Evolutionary conservation across 2,329 filamentous ascomycete genomes (phyloP), one percentile per base, ranked within the genome.

Genomic region (Venturia nashicola): DNA sequence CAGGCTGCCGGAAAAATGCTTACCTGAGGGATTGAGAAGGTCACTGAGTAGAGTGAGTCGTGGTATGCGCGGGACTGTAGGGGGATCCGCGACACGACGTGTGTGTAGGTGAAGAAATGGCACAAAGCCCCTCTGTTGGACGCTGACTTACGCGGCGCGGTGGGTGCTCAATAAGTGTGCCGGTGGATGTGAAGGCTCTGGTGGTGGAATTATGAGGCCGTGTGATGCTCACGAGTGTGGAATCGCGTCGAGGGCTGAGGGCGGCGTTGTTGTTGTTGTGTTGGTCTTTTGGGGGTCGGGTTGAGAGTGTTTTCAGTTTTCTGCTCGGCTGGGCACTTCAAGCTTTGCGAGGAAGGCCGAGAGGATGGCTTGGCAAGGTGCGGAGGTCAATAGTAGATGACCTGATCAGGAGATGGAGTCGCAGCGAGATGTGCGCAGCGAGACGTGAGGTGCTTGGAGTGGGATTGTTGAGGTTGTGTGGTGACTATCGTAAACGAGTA

Each of bases 401-500:
- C 51, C 51, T 57, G 51, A 57, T 32, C 51, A 57, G 51, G 48
- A 23, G 6, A 57, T n/a, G 7, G 18, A 18, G 32, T 27, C 27
- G 51, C 51, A 1, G 27, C 51, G 27, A 16, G 51, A 57, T 32
- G 51, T n/a, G 51, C 32, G 16, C 51, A 57, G 51, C 20, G 20
- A 27, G 23, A 27, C 2, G 51, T 16, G 23, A 55, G 48, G 11
- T 34, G 27, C 16, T 23, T 55, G 51, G 51, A 18, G 32, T 36
- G 51, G 51, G 32, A 57, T 57, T 57, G 51, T 57, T 57, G 51
- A 57, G 51, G 51, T 57, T 57, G 51, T 36, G 51, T 57, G 51
- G 51, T 57, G 51, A 12, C 16, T 20, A 20, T 8, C 8, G 48
- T 14, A 27, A 20, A 51, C 46, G 20, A 51, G 46, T 51, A 27